Conservation (phyloP, 2,329 filamentous ascomycete genomes). For the Botryotinia calthae region DNA sequence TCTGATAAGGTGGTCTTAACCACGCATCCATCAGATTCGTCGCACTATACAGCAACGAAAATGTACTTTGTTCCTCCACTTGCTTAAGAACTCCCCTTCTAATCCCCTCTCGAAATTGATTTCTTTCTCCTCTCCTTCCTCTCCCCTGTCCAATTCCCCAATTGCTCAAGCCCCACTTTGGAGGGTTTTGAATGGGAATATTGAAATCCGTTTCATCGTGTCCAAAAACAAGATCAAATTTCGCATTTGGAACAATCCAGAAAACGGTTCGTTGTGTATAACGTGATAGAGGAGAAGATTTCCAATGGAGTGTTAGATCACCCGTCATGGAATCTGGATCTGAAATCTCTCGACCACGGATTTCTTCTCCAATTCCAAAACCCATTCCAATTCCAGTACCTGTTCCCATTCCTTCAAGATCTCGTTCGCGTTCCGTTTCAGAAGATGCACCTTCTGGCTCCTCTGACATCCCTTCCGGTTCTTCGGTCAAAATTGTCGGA, state of each 20-base stretch:
- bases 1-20: slow-evolving; percentile 3
- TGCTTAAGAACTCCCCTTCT: slow-evolving; percentile 2
- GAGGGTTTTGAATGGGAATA: neutral
- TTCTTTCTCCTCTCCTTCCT: neutral
- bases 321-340: slow-evolving; percentile 3
- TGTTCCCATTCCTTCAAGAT: slow-evolving; percentile 12
- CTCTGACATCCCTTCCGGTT: neutral
- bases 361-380: slow-evolving; percentile 12
- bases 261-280: slow-evolving; percentile 19
- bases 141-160: slow-evolving; percentile 1
- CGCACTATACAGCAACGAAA: slow-evolving; percentile 1
- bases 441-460: neutral
- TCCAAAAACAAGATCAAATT: slow-evolving; percentile 13
- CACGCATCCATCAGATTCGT: slow-evolving; percentile 11
- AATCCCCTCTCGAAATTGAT: slow-evolving; percentile 9
- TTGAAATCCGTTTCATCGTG: slow-evolving; percentile 21
- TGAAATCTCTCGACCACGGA: neutral
- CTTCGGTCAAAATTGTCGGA: neutral
- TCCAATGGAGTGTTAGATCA: slow-evolving; percentile 14
- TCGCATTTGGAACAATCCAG: slow-evolving; percentile 18
- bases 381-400: slow-evolving; percentile 14
- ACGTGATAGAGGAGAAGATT: neutral
- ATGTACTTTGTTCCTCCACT: neutral
- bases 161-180: neutral
- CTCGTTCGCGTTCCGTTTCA: neutral